Percentiles rank a stretch among this genome's conserved stretches.
These are phyloP conservation scores for Yamadazyma sp. DNA, from an alignment of 1,139 yeast genomes.

Conservation along the genomic window DNA sequence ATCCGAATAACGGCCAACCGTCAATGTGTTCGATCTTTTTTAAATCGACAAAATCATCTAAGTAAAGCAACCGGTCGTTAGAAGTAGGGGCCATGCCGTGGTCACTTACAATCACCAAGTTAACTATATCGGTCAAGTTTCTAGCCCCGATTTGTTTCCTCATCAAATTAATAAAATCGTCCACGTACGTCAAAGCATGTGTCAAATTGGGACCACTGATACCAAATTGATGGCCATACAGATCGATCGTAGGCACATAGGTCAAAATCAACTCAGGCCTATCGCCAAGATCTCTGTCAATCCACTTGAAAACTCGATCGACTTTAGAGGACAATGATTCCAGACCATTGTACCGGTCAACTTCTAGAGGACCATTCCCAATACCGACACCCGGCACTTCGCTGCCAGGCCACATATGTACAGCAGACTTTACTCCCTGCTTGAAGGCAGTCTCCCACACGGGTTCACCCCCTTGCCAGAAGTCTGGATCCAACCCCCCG, in stretches of 20 bases:
- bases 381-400: slow-evolving; percentile 59
- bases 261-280: slow-evolving; percentile 81
- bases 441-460: slow-evolving; percentile 74
- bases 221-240: slow-evolving; percentile 72
- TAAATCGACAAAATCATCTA: slow-evolving; percentile 67
- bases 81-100: slow-evolving; percentile 95
- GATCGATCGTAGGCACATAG: slow-evolving; percentile 80
- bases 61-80: slow-evolving; percentile 57
- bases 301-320: slow-evolving; percentile 60
- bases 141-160: slow-evolving; percentile 50
- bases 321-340: slow-evolving; percentile 62
- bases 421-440: slow-evolving; percentile 69
- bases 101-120: slow-evolving; percentile 78
- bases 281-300: slow-evolving; percentile 51
- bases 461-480: slow-evolving; percentile 89
- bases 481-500: slow-evolving; percentile 59
- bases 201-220: slow-evolving; percentile 58
- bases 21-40: slow-evolving; percentile 60
- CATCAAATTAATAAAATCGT: slow-evolving; percentile 55
- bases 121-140: slow-evolving; percentile 63
- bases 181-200: slow-evolving; percentile 62
- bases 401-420: slow-evolving; percentile 98
- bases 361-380: slow-evolving; percentile 47
- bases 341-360: slow-evolving; percentile 63
- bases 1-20: slow-evolving; percentile 90